These are phyloP conservation scores for Schizochytrium sp. DNA, from an alignment of 108 stramenopile genomes.

Conservation along the genomic window DNA sequence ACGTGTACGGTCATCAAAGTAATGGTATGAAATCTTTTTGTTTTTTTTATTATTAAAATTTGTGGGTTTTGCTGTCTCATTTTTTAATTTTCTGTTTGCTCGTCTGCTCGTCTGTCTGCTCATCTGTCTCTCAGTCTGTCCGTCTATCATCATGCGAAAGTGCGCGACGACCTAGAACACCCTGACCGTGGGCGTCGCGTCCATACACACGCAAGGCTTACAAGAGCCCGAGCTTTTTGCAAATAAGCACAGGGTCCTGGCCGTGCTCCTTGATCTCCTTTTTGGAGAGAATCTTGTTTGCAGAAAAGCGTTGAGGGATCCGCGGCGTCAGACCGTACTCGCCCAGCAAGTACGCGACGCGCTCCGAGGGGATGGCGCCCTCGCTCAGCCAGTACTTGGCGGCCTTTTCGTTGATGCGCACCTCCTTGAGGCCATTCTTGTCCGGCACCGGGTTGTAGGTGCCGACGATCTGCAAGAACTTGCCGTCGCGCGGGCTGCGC, in stretches of 20 bases:
- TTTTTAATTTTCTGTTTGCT: no score
- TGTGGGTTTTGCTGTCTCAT: no score
- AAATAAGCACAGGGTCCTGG: background rate
- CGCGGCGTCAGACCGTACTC: slow-evolving; percentile 40
- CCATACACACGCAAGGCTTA: background rate
- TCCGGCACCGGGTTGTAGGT: slow-evolving; percentile 94
- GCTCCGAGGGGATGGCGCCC: slow-evolving; percentile 87
- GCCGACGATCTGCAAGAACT: slow-evolving; percentile 68
- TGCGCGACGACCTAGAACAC: no score
- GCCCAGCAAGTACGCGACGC: slow-evolving; percentile 87
- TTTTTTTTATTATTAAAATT: no score
- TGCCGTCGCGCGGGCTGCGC: slow-evolving; percentile 80
- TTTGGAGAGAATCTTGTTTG: background rate
- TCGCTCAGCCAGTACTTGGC: slow-evolving; percentile 85
- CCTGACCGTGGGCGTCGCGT: background rate
- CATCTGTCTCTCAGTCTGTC: no score
- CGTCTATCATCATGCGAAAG: no score
- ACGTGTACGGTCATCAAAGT: background rate
- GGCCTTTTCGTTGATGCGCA: slow-evolving; percentile 82
- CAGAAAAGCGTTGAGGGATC: background rate
- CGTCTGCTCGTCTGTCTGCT: no score
- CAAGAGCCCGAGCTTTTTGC: background rate
- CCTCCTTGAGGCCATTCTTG: slow-evolving; percentile 81
- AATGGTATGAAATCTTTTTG: no score
- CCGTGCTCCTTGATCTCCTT: background rate